Evolutionary conservation across 306 rosid species (phyloP).

Genomic region (Cicer arietinum): DNA sequence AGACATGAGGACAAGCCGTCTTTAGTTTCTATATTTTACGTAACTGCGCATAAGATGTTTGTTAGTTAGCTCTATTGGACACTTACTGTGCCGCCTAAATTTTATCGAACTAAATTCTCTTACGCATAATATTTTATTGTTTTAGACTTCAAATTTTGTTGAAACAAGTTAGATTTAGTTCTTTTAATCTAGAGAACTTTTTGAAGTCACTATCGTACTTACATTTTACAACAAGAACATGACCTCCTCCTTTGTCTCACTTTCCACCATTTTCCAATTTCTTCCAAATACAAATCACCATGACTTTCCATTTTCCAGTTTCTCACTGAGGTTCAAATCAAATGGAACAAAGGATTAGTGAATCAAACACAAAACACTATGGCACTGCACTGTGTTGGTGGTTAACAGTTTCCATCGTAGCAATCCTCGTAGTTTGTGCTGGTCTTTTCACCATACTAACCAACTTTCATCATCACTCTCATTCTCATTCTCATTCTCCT

Average conservation of each 20-base stretch:
- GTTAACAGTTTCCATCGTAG: constrained; percentile 46
- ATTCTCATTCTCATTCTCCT: constrained; percentile 21
- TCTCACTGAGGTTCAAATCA: constrained; percentile 24
- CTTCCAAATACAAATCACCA: background rate
- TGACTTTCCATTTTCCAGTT: background rate
- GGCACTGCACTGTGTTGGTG: constrained; percentile 47
- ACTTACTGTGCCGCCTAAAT: too few species aligned
- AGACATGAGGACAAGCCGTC: too few species aligned
- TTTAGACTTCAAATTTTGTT: too few species aligned
- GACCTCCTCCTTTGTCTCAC: constrained; percentile 38
- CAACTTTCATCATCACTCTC: constrained; percentile 18
- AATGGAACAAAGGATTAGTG: constrained; percentile 40
- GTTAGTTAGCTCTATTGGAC: too few species aligned
- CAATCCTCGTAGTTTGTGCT: constrained; percentile 47
- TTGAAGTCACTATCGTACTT: too few species aligned
- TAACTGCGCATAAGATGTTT: too few species aligned
- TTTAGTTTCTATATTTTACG: too few species aligned
- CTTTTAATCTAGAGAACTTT: too few species aligned
- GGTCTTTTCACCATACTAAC: constrained; percentile 40
- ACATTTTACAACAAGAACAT: constrained; percentile 9
- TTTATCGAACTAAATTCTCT: too few species aligned
- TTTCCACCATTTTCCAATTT: constrained; percentile 22
- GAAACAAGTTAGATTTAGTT: too few species aligned
- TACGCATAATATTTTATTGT: too few species aligned
- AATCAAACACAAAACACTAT: constrained; percentile 31